Evolutionary conservation across 345 rosid species (phyloP).

Genomic region (Acer campestre): DNA sequence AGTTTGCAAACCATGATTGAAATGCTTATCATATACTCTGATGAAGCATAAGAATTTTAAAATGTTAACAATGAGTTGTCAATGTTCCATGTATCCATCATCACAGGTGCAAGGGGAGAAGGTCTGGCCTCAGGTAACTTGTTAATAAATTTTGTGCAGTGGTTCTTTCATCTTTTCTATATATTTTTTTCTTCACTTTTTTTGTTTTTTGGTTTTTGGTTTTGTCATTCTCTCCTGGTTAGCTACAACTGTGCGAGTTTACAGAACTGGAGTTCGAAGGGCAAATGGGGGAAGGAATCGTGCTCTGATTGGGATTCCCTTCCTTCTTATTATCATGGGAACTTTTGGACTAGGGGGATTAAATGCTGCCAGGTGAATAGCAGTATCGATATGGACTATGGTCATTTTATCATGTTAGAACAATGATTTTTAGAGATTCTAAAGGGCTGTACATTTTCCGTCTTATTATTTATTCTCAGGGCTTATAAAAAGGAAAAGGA

Average conservation of each 20-base stretch:
- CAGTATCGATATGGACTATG: neutral
- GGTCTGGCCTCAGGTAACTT: constrained; percentile 45
- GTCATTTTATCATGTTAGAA: neutral
- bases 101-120: constrained; percentile 52
- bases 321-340: constrained; percentile 59
- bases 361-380: constrained; percentile 61
- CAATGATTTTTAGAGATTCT: neutral
- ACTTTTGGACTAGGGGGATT: constrained; percentile 76
- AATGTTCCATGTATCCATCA: constrained; percentile 15
- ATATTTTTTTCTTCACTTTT: neutral
- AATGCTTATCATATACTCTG: constrained; percentile 14
- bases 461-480: constrained; percentile 43
- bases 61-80: constrained; percentile 10
- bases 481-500: constrained; percentile 76
- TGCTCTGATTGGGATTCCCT: constrained; percentile 57
- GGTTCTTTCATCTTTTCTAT: neutral
- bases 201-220: neutral
- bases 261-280: constrained; percentile 67
- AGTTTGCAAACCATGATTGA: constrained; percentile 48
- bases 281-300: constrained; percentile 55
- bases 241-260: constrained; percentile 61
- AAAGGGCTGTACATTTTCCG: neutral
- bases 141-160: neutral
- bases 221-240: constrained; percentile 15
- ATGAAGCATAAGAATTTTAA: constrained; percentile 7